These are phyloP conservation scores for Eucalyptus pauciflora DNA, from an alignment of 345 rosid genomes.

Conservation along the genomic window DNA sequence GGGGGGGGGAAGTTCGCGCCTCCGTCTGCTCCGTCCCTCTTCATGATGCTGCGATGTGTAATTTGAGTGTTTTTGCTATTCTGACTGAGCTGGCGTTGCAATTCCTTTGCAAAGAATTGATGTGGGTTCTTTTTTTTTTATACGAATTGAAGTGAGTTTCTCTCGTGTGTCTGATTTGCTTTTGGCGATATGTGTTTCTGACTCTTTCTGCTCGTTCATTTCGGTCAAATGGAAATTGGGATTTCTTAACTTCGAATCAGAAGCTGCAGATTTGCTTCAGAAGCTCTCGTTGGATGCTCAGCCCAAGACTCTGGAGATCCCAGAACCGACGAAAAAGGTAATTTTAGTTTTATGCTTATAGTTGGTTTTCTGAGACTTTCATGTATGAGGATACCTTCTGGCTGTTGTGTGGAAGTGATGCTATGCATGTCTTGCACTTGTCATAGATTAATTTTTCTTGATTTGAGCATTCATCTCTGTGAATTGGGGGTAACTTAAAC, in stretches of 20 bases:
- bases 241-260: slow-evolving; percentile 48
- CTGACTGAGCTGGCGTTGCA: background rate
- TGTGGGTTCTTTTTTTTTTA: background rate
- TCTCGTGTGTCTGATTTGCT: background rate
- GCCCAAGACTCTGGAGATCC: slow-evolving; percentile 48
- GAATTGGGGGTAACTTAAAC: background rate
- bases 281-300: slow-evolving; percentile 59
- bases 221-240: background rate
- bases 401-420: background rate
- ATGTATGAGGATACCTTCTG: background rate
- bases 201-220: background rate
- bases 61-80: background rate
- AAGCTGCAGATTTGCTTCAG: slow-evolving; percentile 78
- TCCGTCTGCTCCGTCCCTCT: background rate
- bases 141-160: background rate
- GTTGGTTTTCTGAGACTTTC: background rate
- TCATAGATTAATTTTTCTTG: background rate
- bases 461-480: background rate
- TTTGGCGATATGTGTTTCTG: background rate
- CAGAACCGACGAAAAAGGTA: slow-evolving; percentile 76
- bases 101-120: background rate
- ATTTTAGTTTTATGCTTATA: background rate
- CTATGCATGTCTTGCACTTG: background rate
- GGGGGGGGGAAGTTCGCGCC: background rate
- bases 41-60: background rate